Base-by-base conservation (phyloP, 1,139 yeast genomes). In the Suhomyces maxii region DNA sequence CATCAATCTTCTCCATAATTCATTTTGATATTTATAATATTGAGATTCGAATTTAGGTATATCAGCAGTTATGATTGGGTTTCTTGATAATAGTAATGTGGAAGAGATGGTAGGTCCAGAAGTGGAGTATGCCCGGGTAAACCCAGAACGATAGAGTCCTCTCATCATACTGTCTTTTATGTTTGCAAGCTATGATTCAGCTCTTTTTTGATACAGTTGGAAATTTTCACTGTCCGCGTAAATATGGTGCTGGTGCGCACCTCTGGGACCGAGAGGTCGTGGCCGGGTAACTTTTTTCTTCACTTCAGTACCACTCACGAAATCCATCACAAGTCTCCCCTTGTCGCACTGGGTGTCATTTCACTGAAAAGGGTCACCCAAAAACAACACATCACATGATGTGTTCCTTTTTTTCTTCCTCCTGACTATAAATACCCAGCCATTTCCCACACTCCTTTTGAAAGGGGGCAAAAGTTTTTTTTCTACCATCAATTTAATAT, bases 1-100 rank as follows among this genome's bases (percentile, higher is more conserved):
- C 96, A 91, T 90, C 55, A 93, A 76, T 61, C 98, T 79, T 60
- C 84, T 84, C 76, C 91, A 91, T 51, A 93, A 76, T 63, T 88
- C 96, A 50, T 82, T 80, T 67, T 91, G 96, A 65, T 95, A 95
- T 49, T 82, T 76, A 65, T 86, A 88, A 68, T 86, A 93, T 46
- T 83, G 84, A 51, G 74, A 64, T 60, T 90, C 97, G 57, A 93
- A 86, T 47, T 76, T 80, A 9, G 86, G 76, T 45, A 84, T 70
- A 52, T 87, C 95, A 14, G 88, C 85, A 3, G 96, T 88, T 46
- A 93, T 80, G 39, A 93, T 76, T 28, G 99, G 99, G 42, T 77
- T 79, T 67, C 99, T 80, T 38, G 95, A 83, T 45, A 93, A 75
- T 48, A 93, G 69, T 44, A 89, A 63, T 10, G 86, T 80, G 25